These are phyloP conservation scores for Neophaeococcomyces aloes DNA, from an alignment of 2,329 filamentous ascomycete species.

Conservation along the genomic window DNA sequence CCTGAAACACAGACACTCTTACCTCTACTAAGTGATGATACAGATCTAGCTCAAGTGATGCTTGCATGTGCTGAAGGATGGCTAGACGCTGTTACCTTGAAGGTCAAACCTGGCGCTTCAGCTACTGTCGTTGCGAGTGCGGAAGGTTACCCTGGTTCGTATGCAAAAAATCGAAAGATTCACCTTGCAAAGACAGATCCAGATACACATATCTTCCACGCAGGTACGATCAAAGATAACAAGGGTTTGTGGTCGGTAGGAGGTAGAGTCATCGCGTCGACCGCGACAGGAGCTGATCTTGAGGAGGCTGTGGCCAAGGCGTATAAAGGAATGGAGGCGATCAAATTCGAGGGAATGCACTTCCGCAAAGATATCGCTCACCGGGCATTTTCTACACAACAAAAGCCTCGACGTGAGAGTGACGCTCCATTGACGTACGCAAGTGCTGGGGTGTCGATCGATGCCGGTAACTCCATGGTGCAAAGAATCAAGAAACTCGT, in stretches of 20 bases:
- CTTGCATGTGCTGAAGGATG: constrained; percentile 68
- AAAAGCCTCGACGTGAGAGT: constrained; percentile 10
- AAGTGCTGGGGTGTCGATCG: constrained; percentile 84
- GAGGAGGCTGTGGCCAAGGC: constrained; percentile 74
- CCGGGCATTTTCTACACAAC: constrained; percentile 38
- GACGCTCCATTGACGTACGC: constrained; percentile 64
- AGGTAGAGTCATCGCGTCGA: constrained; percentile 88
- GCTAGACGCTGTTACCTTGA: constrained; percentile 59
- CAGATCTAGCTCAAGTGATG: constrained; percentile 82
- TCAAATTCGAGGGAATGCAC: constrained; percentile 81
- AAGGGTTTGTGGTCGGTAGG: constrained; percentile 65
- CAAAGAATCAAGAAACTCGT: constrained; percentile 84
- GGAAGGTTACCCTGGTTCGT: constrained; percentile 78
- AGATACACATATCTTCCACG: constrained; percentile 76
- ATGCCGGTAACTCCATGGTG: constrained; percentile 86
- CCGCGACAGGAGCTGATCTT: constrained; percentile 63
- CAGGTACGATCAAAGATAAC: constrained; percentile 60
- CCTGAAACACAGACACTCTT: constrained; percentile 84
- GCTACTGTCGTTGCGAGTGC: constrained; percentile 91
- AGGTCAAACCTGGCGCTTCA: constrained; percentile 60
- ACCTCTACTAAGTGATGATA: constrained; percentile 58
- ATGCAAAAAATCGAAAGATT: constrained; percentile 65
- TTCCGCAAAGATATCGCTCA: constrained; percentile 88
- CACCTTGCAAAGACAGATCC: constrained; percentile 43
- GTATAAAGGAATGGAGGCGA: constrained; percentile 71